Conservation (phyloP, 176 grass and related monocot species). For the Bothriochloa decipiens region DNA sequence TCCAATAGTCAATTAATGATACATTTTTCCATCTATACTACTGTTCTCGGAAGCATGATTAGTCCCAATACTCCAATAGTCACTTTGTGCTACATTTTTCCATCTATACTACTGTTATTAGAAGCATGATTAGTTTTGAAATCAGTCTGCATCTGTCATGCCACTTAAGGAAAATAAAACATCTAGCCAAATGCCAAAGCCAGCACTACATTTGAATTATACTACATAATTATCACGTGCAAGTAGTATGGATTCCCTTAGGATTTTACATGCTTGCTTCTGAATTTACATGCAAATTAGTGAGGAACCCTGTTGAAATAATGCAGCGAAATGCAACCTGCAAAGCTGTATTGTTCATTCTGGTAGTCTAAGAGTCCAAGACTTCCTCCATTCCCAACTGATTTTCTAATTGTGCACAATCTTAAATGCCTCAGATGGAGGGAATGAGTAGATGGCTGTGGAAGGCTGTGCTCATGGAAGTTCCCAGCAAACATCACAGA, state of each 20-base stretch:
- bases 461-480: conserved; percentile 45
- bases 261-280: conserved; percentile 26
- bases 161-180: background rate
- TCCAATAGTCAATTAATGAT: background rate
- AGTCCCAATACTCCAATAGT: background rate
- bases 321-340: background rate
- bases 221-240: background rate
- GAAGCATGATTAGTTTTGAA: background rate
- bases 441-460: conserved; percentile 29
- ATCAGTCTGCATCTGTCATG: background rate
- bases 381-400: background rate
- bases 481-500: background rate
- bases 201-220: background rate
- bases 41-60: background rate
- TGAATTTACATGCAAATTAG: conserved; percentile 6
- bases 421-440: conserved; percentile 26
- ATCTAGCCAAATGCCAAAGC: background rate
- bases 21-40: background rate
- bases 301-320: background rate
- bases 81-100: conserved; percentile 1
- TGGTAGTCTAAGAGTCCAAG: background rate
- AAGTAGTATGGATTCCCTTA: background rate
- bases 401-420: conserved; percentile 16
- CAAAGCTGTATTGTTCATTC: background rate
- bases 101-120: background rate